A percentile compares a stretch with the other conserved stretches of the same genome.
Evolutionary conservation across 495 filamentous ascomycete species (phyloP).

Genomic region (Penicillium taxi): DNA sequence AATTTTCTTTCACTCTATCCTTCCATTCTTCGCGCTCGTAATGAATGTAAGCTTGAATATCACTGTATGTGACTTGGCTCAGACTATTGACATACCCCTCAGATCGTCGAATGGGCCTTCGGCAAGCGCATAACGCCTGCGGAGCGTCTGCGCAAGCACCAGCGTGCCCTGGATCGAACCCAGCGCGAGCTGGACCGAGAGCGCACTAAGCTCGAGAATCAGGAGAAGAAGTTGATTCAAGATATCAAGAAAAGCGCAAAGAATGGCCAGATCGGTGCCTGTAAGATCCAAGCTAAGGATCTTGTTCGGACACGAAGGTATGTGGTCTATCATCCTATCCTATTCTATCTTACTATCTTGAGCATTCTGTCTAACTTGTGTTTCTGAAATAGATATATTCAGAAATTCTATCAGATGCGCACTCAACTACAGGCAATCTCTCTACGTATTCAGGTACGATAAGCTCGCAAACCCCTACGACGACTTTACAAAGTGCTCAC

Average conservation of each 20-base stretch:
- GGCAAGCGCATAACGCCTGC: constrained; percentile 97
- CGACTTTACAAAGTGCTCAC: background rate
- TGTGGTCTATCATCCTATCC: constrained; percentile 15
- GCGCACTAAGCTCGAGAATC: constrained; percentile 88
- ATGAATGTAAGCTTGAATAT: constrained; percentile 52
- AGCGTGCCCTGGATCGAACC: constrained; percentile 91
- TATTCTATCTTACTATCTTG: no score
- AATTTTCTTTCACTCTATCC: no score
- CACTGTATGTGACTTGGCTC: background rate
- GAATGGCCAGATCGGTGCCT: constrained; percentile 91
- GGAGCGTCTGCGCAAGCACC: constrained; percentile 93
- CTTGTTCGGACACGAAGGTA: constrained; percentile 84
- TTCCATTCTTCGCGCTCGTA: constrained; percentile 9
- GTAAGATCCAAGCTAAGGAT: constrained; percentile 97
- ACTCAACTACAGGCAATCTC: constrained; percentile 95
- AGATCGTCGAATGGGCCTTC: constrained; percentile 98
- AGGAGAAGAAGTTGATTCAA: constrained; percentile 91
- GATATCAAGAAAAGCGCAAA: constrained; percentile 98
- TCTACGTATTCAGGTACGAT: constrained; percentile 77
- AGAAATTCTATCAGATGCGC: constrained; percentile 97
- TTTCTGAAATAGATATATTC: constrained; percentile 65
- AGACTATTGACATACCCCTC: constrained; percentile 7
- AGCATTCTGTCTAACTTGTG: no score
- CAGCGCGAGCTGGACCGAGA: constrained; percentile 93
- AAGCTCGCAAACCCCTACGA: background rate